Conservation (phyloP, 2,329 filamentous ascomycete genomes). For the Canariomyces notabilis region DNA sequence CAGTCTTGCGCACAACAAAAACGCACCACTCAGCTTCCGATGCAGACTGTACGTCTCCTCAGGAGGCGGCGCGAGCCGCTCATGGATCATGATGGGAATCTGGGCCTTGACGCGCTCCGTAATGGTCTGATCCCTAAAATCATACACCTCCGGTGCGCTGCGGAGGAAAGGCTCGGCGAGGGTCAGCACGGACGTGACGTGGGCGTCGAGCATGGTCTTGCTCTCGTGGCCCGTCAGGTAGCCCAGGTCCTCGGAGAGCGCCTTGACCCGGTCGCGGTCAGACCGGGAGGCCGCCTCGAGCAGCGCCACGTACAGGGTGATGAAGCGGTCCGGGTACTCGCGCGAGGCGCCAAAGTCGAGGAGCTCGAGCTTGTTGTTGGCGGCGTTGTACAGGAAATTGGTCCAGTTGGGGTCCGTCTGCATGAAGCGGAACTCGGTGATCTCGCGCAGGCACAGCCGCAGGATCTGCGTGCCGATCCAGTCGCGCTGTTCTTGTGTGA, state of each 20-base stretch:
- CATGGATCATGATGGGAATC: slow-evolving; percentile 89
- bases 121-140: slow-evolving; percentile 92
- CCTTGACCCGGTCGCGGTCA: slow-evolving; percentile 59
- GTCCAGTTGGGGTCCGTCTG: slow-evolving; percentile 99
- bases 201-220: slow-evolving; percentile 79
- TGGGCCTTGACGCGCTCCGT: slow-evolving; percentile 84
- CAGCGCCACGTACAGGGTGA: slow-evolving; percentile 72
- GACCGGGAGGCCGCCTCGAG: slow-evolving; percentile 72
- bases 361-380: slow-evolving; percentile 70
- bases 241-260: slow-evolving; percentile 70
- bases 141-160: slow-evolving; percentile 75
- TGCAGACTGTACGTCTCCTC: slow-evolving; percentile 97
- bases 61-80: slow-evolving; percentile 82
- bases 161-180: slow-evolving; percentile 85
- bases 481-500: slow-evolving; percentile 80
- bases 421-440: slow-evolving; percentile 95
- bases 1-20: slow-evolving; percentile 81
- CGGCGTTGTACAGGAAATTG: slow-evolving; percentile 87
- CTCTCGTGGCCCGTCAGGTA: slow-evolving; percentile 92
- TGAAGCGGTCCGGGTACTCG: slow-evolving; percentile 76
- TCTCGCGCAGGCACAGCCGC: slow-evolving; percentile 85
- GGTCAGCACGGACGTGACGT: slow-evolving; percentile 81
- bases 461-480: slow-evolving; percentile 96
- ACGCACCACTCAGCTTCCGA: slow-evolving; percentile 90
- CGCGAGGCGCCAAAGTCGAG: slow-evolving; percentile 93